Conservation (phyloP, 495 filamentous ascomycete species). For the Xylaria castorea region DNA sequence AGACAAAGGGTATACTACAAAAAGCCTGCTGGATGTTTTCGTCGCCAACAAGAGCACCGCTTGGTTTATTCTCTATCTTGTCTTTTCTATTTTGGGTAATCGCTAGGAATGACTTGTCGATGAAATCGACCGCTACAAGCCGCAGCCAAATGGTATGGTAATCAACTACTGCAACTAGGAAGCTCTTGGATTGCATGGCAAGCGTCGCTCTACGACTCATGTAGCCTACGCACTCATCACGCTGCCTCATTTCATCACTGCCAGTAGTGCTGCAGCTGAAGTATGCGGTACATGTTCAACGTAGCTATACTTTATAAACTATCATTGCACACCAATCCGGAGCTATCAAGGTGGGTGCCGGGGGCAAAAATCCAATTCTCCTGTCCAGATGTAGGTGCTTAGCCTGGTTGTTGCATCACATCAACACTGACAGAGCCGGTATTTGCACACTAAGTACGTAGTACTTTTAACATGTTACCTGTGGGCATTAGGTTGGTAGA, state of each 20-base stretch:
- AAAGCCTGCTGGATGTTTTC: neutral
- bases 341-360: neutral
- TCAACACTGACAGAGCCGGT: neutral
- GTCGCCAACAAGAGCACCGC: neutral
- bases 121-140: neutral
- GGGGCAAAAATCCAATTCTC: neutral
- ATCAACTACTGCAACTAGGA: neutral
- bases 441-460: neutral
- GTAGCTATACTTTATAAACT: neutral
- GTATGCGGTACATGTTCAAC: neutral
- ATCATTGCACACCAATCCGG: neutral
- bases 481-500: neutral
- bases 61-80: neutral
- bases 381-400: neutral
- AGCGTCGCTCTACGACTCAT: neutral
- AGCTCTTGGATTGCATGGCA: neutral
- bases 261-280: neutral
- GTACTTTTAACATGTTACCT: neutral
- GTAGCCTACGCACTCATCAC: neutral
- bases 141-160: neutral
- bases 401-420: neutral
- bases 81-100: neutral
- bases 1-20: neutral
- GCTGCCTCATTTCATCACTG: neutral
- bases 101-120: neutral